phyloP scores from a whole-genome alignment of 441 rosid genomes.

The Pelargonium citronellum region DNA sequence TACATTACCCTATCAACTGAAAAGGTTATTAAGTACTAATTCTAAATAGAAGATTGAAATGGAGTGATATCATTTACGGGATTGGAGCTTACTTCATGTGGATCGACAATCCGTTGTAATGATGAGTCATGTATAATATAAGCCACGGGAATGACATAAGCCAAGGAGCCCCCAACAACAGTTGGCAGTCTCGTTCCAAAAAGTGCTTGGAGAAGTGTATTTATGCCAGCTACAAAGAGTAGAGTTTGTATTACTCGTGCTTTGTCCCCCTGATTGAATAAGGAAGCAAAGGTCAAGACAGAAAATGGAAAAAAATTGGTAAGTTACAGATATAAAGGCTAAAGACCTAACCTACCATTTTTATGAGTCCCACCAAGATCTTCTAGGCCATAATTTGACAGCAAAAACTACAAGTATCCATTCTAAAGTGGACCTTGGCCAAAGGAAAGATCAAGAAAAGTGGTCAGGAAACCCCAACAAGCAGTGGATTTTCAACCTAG shows the following conservation, averaged over 20 bases:
- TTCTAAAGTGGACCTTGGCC: neutral
- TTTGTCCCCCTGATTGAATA: constrained; percentile 47
- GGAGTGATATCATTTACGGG: too few relatives aligned
- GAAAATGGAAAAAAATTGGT: constrained; percentile 8
- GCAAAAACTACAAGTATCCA: constrained; percentile 4
- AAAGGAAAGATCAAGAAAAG: constrained; percentile 3
- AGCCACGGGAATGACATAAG: constrained; percentile 45
- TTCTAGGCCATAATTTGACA: constrained; percentile 21
- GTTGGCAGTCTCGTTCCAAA: constrained; percentile 71
- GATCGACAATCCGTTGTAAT: constrained; percentile 42
- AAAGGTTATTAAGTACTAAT: constrained; percentile 26
- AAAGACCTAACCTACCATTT: constrained; percentile 17
- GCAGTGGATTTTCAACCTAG: constrained; percentile 15
- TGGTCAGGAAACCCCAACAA: constrained; percentile 2
- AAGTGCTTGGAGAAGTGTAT: constrained; percentile 64
- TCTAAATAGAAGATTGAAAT: neutral
- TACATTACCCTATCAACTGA: constrained; percentile 37
- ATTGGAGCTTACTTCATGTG: constrained; percentile 43
- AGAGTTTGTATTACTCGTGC: constrained; percentile 61
- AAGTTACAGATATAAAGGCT: neutral
- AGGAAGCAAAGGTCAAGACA: constrained; percentile 7
- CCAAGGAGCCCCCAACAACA: constrained; percentile 60
- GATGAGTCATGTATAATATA: constrained; percentile 58
- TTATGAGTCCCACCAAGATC: constrained; percentile 18
- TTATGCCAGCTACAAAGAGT: constrained; percentile 64